Evolutionary conservation across 140 eudicot species (phyloP).

Genomic region (Cichorium intybus): DNA sequence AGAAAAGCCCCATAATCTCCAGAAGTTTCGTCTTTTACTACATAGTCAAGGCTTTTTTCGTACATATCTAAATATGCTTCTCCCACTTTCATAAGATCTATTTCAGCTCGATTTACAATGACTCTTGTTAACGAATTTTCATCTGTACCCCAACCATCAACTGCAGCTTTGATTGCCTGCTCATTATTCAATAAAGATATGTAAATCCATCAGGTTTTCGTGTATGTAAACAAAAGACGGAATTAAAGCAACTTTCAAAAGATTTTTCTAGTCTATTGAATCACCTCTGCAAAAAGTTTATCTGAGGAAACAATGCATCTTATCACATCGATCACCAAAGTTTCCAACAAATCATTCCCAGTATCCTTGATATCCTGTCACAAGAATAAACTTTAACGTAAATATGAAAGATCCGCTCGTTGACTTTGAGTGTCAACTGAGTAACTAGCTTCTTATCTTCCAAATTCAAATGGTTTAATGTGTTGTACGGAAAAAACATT

Average conservation of each 20-base stretch:
- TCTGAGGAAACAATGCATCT: neutral
- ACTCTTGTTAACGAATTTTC: slow-evolving; percentile 62
- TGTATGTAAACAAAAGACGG: neutral
- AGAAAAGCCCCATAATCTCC: slow-evolving; percentile 52
- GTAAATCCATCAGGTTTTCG: neutral
- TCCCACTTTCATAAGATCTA: slow-evolving; percentile 48
- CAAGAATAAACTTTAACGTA: neutral
- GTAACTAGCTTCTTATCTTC: neutral
- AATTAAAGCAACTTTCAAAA: neutral
- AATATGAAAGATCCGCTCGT: neutral
- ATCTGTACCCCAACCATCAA: slow-evolving; percentile 52
- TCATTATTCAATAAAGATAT: neutral
- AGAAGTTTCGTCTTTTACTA: slow-evolving; percentile 50
- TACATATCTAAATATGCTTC: slow-evolving; percentile 30
- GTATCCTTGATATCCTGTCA: neutral
- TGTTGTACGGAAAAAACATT: neutral
- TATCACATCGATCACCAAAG: neutral
- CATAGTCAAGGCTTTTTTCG: slow-evolving; percentile 41
- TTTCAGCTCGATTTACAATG: slow-evolving; percentile 57
- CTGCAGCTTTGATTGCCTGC: slow-evolving; percentile 44
- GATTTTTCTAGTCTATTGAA: neutral
- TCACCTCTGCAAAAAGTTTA: neutral
- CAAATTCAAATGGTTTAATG: no score
- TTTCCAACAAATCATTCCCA: neutral
- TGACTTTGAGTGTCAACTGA: neutral